phyloP scores from a whole-genome alignment of 108 stramenopile genomes.

The Licmophora abbreviata region DNA sequence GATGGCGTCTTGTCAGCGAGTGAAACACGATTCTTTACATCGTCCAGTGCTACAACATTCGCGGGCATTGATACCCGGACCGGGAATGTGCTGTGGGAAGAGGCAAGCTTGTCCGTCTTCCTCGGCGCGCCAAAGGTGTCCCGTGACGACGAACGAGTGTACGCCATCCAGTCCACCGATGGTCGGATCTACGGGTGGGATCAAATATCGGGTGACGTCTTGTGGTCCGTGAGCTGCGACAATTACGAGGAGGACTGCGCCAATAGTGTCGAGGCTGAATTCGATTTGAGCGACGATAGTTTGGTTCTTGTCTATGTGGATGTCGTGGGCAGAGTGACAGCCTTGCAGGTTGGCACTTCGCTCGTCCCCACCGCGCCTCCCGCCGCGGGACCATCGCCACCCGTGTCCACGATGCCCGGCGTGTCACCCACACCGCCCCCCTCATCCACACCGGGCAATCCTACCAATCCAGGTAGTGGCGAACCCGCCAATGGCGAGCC shows the following conservation, averaged over 20 bases:
- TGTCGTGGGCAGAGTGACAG: conserved; percentile 3
- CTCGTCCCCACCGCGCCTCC: too few relatives aligned
- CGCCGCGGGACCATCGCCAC: too few relatives aligned
- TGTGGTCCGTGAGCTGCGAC: not conserved
- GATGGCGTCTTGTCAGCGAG: not conserved
- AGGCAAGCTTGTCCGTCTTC: not conserved
- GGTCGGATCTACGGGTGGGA: not conserved
- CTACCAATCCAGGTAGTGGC: too few relatives aligned
- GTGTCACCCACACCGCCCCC: too few relatives aligned
- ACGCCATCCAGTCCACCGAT: not conserved
- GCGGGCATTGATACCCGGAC: conserved; percentile 1
- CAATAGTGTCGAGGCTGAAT: conserved; percentile 3
- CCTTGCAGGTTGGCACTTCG: conserved; percentile 5
- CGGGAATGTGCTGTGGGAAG: conserved; percentile 3
- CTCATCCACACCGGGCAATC: too few relatives aligned
- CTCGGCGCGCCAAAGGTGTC: not conserved
- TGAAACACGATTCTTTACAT: not conserved
- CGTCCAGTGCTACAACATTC: not conserved
- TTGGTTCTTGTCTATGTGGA: conserved; percentile 8
- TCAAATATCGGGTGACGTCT: not conserved
- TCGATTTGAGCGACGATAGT: conserved; percentile 1
- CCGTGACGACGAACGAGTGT: not conserved
- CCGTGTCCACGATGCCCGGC: too few relatives aligned
- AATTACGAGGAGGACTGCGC: not conserved
- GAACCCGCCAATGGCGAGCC: too few relatives aligned